Percentiles rank a stretch among this genome's conserved stretches.
Conservation (phyloP, 768 basidiomycete species). For the Thelephora ganbajun region DNA sequence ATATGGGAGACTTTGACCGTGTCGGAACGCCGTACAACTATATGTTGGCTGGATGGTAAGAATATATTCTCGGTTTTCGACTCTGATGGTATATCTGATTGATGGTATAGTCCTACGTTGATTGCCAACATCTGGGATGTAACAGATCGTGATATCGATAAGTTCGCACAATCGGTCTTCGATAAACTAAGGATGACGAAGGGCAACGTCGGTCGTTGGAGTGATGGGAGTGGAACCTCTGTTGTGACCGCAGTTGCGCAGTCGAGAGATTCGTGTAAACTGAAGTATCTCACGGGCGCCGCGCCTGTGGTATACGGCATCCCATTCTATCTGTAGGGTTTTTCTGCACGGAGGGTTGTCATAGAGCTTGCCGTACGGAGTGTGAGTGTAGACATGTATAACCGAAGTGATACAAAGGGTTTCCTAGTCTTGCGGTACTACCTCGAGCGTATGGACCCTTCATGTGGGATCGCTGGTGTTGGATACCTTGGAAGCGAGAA, state of each 20-base stretch:
- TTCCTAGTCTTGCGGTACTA: too few species aligned
- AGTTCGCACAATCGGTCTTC: slow-evolving; percentile 75
- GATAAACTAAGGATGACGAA: slow-evolving; percentile 45
- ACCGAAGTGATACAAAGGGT: too few species aligned
- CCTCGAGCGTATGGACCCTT: too few species aligned
- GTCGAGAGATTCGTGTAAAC: slow-evolving; percentile 71
- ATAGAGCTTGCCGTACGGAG: too few species aligned
- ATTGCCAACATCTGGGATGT: slow-evolving; percentile 98
- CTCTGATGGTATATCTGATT: background rate
- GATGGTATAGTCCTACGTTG: slow-evolving; percentile 43
- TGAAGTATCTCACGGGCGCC: slow-evolving; percentile 89
- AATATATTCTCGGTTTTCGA: slow-evolving; percentile 7
- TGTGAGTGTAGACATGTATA: too few species aligned
- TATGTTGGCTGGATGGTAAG: slow-evolving; percentile 95
- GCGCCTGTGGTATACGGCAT: slow-evolving; percentile 94
- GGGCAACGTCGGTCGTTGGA: slow-evolving; percentile 12
- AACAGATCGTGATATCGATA: slow-evolving; percentile 94
- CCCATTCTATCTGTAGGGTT: slow-evolving; percentile 62
- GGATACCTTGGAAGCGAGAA: too few species aligned
- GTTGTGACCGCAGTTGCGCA: slow-evolving; percentile 69
- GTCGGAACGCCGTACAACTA: slow-evolving; percentile 89
- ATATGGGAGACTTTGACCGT: slow-evolving; percentile 91
- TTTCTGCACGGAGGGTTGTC: too few species aligned
- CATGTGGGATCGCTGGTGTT: too few species aligned
- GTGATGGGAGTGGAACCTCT: slow-evolving; percentile 19